Conservation (phyloP, 2,329 filamentous ascomycete species). For the Xylaria sp. region DNA sequence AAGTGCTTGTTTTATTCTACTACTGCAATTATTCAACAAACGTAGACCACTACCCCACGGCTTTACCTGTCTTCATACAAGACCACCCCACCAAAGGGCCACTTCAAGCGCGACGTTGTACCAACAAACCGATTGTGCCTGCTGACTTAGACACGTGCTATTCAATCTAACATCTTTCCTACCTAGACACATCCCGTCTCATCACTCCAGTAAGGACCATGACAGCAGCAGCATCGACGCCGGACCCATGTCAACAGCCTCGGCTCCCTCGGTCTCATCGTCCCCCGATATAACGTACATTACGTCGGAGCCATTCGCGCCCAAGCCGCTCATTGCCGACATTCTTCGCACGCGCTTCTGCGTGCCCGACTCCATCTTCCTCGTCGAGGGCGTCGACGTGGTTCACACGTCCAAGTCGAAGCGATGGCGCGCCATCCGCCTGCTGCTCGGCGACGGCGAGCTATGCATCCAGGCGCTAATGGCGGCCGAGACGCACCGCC, state of each 20-base stretch:
- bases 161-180: background rate
- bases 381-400: slow-evolving; percentile 60
- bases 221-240: slow-evolving; percentile 32
- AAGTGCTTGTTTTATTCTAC: background rate
- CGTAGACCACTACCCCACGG: background rate
- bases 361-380: slow-evolving; percentile 60
- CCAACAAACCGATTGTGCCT: background rate
- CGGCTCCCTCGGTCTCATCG: slow-evolving; percentile 33
- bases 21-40: background rate
- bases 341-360: slow-evolving; percentile 62
- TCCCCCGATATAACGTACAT: slow-evolving; percentile 48
- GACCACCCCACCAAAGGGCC: slow-evolving; percentile 4
- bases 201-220: slow-evolving; percentile 32
- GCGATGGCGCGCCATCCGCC: slow-evolving; percentile 58
- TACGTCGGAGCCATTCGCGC: slow-evolving; percentile 47
- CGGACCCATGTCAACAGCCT: slow-evolving; percentile 44
- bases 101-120: slow-evolving; percentile 5
- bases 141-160: background rate
- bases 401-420: slow-evolving; percentile 51
- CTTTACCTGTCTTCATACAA: background rate
- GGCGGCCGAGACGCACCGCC: slow-evolving; percentile 58
- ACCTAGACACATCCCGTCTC: background rate
- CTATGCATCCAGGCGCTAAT: slow-evolving; percentile 66
- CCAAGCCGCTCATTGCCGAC: slow-evolving; percentile 58
- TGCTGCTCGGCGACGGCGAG: slow-evolving; percentile 65